Percentiles rank a stretch among this genome's conserved stretches.
These are phyloP conservation scores for Phytophthora macrochlamydospora DNA, from an alignment of 352 stramenopile genomes.

Conservation along the genomic window DNA sequence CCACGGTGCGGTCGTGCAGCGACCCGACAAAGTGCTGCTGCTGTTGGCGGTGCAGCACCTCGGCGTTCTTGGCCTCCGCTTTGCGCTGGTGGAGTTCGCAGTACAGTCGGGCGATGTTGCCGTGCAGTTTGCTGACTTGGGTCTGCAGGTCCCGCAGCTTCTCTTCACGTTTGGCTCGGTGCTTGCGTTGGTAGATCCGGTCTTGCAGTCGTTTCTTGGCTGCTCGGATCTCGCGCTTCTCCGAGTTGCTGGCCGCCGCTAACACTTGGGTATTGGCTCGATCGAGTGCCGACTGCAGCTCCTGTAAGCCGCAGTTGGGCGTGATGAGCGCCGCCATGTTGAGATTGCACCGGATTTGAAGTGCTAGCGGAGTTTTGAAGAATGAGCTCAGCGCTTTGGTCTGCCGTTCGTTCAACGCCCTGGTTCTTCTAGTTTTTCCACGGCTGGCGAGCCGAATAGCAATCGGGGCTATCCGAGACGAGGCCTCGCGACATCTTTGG, in stretches of 20 bases:
- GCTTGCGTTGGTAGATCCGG: conserved; percentile 42
- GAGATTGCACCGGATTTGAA: not conserved
- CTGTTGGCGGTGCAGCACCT: conserved; percentile 18
- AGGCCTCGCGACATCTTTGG: no score
- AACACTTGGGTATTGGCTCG: conserved; percentile 19
- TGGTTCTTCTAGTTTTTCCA: conserved; percentile 1
- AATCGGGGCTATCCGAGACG: no score
- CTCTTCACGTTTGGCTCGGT: conserved; percentile 41
- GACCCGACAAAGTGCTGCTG: conserved; percentile 10
- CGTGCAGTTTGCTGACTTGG: not conserved
- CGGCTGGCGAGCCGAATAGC: not conserved
- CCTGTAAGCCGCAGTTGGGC: conserved; percentile 13
- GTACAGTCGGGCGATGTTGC: conserved; percentile 33
- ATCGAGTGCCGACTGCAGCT: conserved; percentile 16
- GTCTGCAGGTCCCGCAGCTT: conserved; percentile 17
- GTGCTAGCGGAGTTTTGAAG: not conserved
- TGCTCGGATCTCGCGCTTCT: conserved; percentile 20
- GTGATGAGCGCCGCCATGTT: conserved; percentile 12
- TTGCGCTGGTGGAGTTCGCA: conserved; percentile 22
- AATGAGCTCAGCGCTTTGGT: not conserved
- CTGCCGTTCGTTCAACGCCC: no score
- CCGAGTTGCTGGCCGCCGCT: conserved; percentile 13
- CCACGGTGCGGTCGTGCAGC: conserved; percentile 23
- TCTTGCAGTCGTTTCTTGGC: conserved; percentile 41
- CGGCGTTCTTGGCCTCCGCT: conserved; percentile 4